Conservation (phyloP, 73 alveolate species). For the Tetrahymena thermophila region DNA sequence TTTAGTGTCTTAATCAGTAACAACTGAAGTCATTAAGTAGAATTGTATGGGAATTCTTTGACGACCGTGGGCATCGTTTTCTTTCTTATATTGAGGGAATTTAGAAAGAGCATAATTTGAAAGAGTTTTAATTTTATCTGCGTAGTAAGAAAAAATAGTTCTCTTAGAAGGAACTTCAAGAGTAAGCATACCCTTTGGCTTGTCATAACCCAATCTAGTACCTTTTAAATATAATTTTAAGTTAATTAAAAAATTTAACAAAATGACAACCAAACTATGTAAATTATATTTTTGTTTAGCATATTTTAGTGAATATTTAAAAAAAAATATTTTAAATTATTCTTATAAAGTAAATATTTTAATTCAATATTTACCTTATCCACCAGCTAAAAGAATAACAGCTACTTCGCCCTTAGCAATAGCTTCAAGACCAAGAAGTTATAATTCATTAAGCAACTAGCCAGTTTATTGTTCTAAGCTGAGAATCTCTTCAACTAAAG, state of each 20-base stretch:
- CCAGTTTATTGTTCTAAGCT: background rate
- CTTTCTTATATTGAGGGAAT: background rate
- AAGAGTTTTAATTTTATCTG: background rate
- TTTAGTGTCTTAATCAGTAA: background rate
- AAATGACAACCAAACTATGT: too few relatives aligned
- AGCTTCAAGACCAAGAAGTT: background rate
- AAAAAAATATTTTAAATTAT: too few relatives aligned
- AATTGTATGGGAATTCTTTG: background rate
- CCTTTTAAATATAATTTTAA: background rate
- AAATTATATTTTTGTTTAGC: too few relatives aligned
- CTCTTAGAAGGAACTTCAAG: background rate
- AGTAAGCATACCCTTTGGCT: background rate
- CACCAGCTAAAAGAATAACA: background rate
- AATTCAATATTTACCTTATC: background rate
- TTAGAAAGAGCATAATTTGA: background rate
- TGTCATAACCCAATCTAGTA: background rate
- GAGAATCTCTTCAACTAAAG: background rate
- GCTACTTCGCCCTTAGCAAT: background rate
- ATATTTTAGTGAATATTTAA: too few relatives aligned
- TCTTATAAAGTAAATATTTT: background rate
- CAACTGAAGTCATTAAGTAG: background rate
- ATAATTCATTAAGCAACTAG: background rate
- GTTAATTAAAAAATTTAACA: background rate
- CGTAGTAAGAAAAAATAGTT: background rate
- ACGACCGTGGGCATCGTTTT: constrained; percentile 3